These are phyloP conservation scores for Coprinopsis sp. DNA, from an alignment of 768 basidiomycete species.

Conservation along the genomic window DNA sequence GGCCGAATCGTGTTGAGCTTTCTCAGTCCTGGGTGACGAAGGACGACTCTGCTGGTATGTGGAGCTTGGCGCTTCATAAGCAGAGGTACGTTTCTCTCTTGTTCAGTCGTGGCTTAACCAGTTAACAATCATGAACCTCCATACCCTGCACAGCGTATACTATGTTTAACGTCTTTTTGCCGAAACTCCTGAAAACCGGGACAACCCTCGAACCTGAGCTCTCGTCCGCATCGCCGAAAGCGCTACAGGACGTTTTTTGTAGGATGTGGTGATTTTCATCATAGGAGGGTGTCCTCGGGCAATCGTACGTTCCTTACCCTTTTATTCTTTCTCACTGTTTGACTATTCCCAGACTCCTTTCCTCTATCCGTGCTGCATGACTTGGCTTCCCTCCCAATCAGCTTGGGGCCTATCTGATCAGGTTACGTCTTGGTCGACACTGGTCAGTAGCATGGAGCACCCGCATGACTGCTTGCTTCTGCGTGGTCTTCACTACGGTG, in stretches of 20 bases:
- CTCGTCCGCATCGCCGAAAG: conserved; percentile 28
- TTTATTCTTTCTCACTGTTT: conserved; percentile 8
- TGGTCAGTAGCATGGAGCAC: conserved; percentile 74
- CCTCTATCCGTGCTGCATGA: background rate
- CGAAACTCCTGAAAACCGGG: conserved; percentile 75
- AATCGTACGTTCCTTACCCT: conserved; percentile 45
- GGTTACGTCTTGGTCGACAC: conserved; percentile 61
- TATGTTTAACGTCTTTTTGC: conserved; percentile 91
- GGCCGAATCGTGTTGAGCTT: conserved; percentile 69
- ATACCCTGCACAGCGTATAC: conserved; percentile 58
- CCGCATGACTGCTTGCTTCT: conserved; percentile 70
- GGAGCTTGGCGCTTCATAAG: conserved; percentile 70
- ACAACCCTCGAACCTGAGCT: conserved; percentile 15
- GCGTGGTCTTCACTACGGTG: conserved; percentile 62
- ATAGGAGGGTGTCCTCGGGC: conserved; percentile 83
- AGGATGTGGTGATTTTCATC: conserved; percentile 86
- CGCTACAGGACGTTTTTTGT: conserved; percentile 60
- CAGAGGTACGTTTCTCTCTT: conserved; percentile 47
- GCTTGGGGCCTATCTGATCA: conserved; percentile 85
- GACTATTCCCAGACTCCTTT: background rate
- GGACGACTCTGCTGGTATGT: conserved; percentile 80
- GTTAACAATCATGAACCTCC: conserved; percentile 4
- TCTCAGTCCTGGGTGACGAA: conserved; percentile 68
- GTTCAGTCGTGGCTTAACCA: background rate
- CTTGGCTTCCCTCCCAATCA: conserved; percentile 29